Conservation (phyloP, 208 protist genomes). For the Crithidia thermophila region DNA sequence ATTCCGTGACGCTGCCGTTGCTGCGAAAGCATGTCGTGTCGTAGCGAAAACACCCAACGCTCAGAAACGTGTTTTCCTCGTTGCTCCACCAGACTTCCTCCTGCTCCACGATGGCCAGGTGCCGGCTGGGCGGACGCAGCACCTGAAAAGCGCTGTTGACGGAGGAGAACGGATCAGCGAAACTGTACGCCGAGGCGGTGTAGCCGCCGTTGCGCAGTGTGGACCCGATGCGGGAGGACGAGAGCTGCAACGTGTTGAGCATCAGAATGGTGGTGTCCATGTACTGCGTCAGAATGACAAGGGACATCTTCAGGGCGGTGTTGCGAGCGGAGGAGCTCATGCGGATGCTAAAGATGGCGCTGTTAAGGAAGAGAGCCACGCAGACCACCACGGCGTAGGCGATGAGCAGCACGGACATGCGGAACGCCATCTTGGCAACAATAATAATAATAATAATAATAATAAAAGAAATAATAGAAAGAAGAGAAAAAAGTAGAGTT, state of each 20-base stretch:
- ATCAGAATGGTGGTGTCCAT: neutral
- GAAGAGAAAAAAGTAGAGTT: too few species aligned
- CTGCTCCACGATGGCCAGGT: neutral
- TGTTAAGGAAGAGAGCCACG: conserved; percentile 21
- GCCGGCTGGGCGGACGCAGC: neutral
- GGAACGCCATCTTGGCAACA: neutral
- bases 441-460: too few species aligned
- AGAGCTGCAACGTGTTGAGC: neutral
- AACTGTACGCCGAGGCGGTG: neutral
- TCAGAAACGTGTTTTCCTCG: neutral
- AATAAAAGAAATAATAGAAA: too few species aligned
- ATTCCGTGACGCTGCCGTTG: conserved; percentile 1
- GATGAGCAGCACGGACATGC: conserved; percentile 12
- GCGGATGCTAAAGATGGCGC: conserved; percentile 23
- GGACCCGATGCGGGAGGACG: conserved; percentile 1
- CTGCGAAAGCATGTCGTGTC: conserved; percentile 4
- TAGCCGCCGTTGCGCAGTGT: conserved; percentile 2
- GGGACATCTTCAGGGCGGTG: conserved; percentile 16
- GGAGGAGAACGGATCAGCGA: neutral
- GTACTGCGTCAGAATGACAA: conserved; percentile 24
- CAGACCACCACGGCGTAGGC: conserved; percentile 34
- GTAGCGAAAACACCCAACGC: conserved; percentile 12
- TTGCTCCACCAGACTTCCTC: conserved; percentile 32
- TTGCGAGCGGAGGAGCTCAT: conserved; percentile 19
- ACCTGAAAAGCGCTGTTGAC: neutral